phyloP scores from a whole-genome alignment of 768 basidiomycete genomes.

The Goffeauzyma gilvescens region DNA sequence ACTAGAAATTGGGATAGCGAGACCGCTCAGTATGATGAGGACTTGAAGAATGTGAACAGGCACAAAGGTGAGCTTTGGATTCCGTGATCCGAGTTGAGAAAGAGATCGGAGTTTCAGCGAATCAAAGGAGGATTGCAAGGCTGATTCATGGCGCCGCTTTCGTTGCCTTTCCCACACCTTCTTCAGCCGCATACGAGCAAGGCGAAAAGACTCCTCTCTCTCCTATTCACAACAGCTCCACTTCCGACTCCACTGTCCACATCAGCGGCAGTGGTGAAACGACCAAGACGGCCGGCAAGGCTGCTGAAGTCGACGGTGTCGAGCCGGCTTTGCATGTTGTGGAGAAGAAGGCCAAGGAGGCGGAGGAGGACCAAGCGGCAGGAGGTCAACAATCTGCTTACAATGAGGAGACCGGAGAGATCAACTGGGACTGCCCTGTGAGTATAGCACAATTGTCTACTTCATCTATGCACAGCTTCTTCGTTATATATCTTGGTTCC shows the following conservation, averaged over 20 bases:
- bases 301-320: neutral
- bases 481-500: neutral
- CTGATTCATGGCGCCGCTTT: neutral
- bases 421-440: constrained; percentile 94
- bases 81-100: neutral
- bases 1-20: constrained; percentile 4
- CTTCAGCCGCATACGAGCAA: constrained; percentile 5
- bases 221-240: constrained; percentile 5
- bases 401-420: constrained; percentile 93
- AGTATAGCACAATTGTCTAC: constrained; percentile 8
- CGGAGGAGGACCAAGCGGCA: too few species aligned
- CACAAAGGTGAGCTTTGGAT: constrained; percentile 9
- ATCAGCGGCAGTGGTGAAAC: constrained; percentile 7
- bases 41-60: constrained; percentile 12
- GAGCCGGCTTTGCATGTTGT: constrained; percentile 4
- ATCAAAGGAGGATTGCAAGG: neutral
- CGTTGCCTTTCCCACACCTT: neutral
- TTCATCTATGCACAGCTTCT: too few species aligned
- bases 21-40: constrained; percentile 8
- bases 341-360: constrained; percentile 5
- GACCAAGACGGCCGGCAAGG: neutral
- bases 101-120: neutral
- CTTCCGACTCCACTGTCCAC: constrained; percentile 4
- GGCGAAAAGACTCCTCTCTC: constrained; percentile 10
- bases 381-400: constrained; percentile 51